phyloP scores from a whole-genome alignment of 305 asterid species.

The Fraxinus angustifolia region DNA sequence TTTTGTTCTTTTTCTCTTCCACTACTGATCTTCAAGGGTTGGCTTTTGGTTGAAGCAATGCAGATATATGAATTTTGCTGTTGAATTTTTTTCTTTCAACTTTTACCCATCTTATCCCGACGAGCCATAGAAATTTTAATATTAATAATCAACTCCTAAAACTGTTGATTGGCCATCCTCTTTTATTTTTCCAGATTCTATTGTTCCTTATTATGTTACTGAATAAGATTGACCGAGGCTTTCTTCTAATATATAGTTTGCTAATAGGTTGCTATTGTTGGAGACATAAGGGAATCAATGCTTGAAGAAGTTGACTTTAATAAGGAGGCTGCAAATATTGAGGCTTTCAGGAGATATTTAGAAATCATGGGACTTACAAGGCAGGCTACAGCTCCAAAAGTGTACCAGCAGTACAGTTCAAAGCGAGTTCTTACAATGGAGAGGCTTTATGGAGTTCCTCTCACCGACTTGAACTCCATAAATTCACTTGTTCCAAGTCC shows the following conservation, averaged over 20 bases:
- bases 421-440: constrained; percentile 84
- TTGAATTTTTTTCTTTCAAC: not conserved
- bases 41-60: constrained; percentile 3
- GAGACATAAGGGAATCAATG: constrained; percentile 94
- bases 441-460: constrained; percentile 97
- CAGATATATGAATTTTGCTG: not conserved
- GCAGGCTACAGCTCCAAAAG: constrained; percentile 97
- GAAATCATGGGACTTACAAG: constrained; percentile 79
- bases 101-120: constrained; percentile 12
- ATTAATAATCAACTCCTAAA: not conserved
- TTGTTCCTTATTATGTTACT: not conserved
- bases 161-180: not conserved
- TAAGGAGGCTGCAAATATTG: constrained; percentile 84
- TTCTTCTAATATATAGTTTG: constrained; percentile 26
- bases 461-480: constrained; percentile 88
- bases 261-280: constrained; percentile 86
- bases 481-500: constrained; percentile 79
- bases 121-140: not conserved
- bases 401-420: constrained; percentile 63
- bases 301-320: constrained; percentile 96
- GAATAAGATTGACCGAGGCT: not conserved
- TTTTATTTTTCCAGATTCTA: not conserved
- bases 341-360: constrained; percentile 77
- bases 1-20: not conserved
- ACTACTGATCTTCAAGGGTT: constrained; percentile 3